phyloP scores from a whole-genome alignment of 2,329 filamentous ascomycete species.

The Xylariaceae sp. region DNA sequence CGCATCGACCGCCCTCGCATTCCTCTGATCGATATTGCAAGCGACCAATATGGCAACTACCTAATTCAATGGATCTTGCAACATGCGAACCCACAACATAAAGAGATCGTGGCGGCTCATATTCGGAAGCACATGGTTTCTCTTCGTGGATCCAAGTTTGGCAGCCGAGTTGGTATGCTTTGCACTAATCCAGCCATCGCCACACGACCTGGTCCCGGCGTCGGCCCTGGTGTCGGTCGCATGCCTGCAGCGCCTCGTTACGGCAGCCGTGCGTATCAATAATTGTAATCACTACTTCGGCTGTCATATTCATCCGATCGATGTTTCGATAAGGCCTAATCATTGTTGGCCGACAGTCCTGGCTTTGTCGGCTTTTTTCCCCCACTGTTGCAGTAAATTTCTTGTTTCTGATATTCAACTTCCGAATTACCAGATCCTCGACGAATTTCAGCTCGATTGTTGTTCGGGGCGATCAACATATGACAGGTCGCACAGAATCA shows the following conservation, averaged over 20 bases:
- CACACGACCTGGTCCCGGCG: conserved; percentile 82
- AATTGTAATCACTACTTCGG: conserved; percentile 23
- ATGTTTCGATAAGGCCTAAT: conserved; percentile 3
- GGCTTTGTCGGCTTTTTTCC: conserved; percentile 10
- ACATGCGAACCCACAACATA: conserved; percentile 80
- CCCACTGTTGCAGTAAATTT: conserved; percentile 14
- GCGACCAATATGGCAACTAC: conserved; percentile 98
- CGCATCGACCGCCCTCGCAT: conserved; percentile 88
- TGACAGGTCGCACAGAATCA: conserved; percentile 45
- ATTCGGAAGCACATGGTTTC: conserved; percentile 99
- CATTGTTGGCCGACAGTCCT: conserved; percentile 2
- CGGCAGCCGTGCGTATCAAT: conserved; percentile 54
- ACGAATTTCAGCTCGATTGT: conserved; percentile 33
- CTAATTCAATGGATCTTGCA: conserved; percentile 95
- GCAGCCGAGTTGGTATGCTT: conserved; percentile 96
- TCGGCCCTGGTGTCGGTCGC: conserved; percentile 61
- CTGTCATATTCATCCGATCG: conserved; percentile 9
- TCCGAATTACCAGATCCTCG: conserved; percentile 23
- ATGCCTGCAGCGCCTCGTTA: conserved; percentile 58
- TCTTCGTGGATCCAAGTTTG: conserved; percentile 95
- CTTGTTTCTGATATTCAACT: conserved; percentile 20
- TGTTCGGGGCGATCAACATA: conserved; percentile 40
- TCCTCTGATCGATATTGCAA: conserved; percentile 94
- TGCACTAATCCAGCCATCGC: conserved; percentile 91
- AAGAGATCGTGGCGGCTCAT: conserved; percentile 87